Conservation (phyloP, 352 stramenopile species). For the Pilasporangium apinafurcum region DNA sequence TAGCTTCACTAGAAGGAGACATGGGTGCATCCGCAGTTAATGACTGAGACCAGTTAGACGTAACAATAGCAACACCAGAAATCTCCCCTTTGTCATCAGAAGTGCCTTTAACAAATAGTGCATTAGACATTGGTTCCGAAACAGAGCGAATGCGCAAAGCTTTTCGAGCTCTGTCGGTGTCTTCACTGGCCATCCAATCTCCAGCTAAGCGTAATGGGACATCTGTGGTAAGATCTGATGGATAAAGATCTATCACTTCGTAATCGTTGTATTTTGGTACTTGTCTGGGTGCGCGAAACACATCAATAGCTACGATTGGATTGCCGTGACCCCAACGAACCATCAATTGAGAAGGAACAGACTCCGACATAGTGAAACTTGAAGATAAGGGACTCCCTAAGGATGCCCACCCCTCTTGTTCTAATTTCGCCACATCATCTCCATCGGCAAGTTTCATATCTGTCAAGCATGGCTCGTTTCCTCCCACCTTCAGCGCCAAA, state of each 20-base stretch:
- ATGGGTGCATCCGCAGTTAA: conserved; percentile 9
- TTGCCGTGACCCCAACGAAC: conserved; percentile 77
- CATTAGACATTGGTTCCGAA: conserved; percentile 39
- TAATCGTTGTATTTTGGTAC: conserved; percentile 88
- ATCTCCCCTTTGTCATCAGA: conserved; percentile 76
- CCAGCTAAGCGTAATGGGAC: conserved; percentile 29
- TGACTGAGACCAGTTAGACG: conserved; percentile 35
- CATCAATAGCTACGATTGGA: conserved; percentile 82
- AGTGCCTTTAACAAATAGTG: conserved; percentile 50
- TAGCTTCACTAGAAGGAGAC: conserved; percentile 4
- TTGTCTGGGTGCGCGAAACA: conserved; percentile 77
- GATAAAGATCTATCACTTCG: conserved; percentile 76
- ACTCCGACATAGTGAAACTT: conserved; percentile 7
- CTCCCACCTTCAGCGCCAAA: conserved; percentile 75
- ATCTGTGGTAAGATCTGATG: conserved; percentile 1
- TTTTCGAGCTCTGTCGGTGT: conserved; percentile 56
- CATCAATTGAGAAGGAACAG: conserved; percentile 45
- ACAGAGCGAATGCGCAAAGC: conserved; percentile 59
- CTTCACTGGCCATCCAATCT: conserved; percentile 75
- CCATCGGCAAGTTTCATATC: conserved; percentile 61
- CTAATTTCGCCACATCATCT: conserved; percentile 28
- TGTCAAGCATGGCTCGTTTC: conserved; percentile 75
- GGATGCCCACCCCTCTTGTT: conserved; percentile 58
- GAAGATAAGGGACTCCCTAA: conserved; percentile 53
- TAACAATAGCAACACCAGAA: conserved; percentile 36